These are phyloP conservation scores for Cystobasidiopsis lactophilus DNA, from an alignment of 768 basidiomycete species.

Conservation along the genomic window DNA sequence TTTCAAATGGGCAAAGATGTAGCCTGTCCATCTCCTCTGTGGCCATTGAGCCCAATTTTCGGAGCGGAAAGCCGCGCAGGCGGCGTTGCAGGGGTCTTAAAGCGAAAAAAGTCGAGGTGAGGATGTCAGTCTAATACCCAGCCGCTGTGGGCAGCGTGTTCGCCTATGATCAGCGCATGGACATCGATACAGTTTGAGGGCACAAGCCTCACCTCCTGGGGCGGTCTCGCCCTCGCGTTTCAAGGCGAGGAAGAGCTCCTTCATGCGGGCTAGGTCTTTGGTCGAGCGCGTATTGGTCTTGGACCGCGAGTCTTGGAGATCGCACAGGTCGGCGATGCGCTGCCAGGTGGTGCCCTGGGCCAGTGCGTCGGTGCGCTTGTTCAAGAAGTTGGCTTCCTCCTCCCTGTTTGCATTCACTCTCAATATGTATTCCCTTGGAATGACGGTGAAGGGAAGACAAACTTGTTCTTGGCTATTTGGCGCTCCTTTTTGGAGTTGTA, in stretches of 20 bases:
- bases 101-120: too few species aligned
- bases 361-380: conserved; percentile 47
- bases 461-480: conserved; percentile 92
- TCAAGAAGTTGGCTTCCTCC: conserved; percentile 58
- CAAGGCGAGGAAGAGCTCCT: conserved; percentile 72
- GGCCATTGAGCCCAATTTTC: too few species aligned
- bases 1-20: too few species aligned
- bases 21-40: too few species aligned
- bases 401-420: conserved; percentile 35
- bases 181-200: too few species aligned
- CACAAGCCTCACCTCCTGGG: not conserved
- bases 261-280: conserved; percentile 70
- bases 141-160: too few species aligned
- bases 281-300: conserved; percentile 81
- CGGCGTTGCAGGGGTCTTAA: too few species aligned
- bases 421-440: not conserved
- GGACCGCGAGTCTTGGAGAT: conserved; percentile 88
- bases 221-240: conserved; percentile 31
- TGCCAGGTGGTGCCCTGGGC: conserved; percentile 88
- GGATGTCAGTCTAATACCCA: too few species aligned
- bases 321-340: conserved; percentile 62
- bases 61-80: too few species aligned
- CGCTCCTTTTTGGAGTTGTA: conserved; percentile 74
- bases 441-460: conserved; percentile 19
- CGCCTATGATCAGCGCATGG: too few species aligned